Evolutionary conservation across 108 stramenopile genomes (phyloP).

Genomic region (Nitzschia putrida): DNA sequence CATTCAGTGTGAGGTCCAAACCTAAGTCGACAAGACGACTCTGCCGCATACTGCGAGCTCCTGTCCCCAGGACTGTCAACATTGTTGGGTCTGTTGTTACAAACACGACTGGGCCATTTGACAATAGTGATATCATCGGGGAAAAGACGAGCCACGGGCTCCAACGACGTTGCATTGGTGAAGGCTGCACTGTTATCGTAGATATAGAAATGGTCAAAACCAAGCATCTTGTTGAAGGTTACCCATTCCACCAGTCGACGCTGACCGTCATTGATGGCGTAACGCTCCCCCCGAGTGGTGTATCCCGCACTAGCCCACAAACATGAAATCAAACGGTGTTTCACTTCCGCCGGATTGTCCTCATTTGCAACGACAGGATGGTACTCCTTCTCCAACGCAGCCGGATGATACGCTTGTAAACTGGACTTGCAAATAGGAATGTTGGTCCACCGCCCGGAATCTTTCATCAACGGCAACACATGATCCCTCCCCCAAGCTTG

Average conservation of each 20-base stretch:
- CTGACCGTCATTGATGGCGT: conserved; percentile 71
- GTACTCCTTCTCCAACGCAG: not conserved
- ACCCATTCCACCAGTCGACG: conserved; percentile 84
- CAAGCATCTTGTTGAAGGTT: conserved; percentile 67
- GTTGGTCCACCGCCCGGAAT: conserved; percentile 87
- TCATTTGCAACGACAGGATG: not conserved
- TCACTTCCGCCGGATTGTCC: conserved; percentile 33
- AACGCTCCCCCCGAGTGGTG: conserved; percentile 67
- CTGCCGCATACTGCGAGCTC: conserved; percentile 85
- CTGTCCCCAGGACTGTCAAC: conserved; percentile 64
- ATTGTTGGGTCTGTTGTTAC: conserved; percentile 78
- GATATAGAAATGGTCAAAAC: conserved; percentile 84
- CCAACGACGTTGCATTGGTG: conserved; percentile 62
- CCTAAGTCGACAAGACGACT: conserved; percentile 76
- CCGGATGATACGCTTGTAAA: conserved; percentile 46
- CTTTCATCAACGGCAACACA: conserved; percentile 67
- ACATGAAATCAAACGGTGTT: conserved; percentile 76
- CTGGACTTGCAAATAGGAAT: conserved; percentile 70
- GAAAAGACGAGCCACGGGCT: conserved; percentile 70
- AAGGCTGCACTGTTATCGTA: conserved; percentile 86
- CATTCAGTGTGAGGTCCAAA: conserved; percentile 83
- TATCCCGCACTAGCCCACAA: conserved; percentile 84
- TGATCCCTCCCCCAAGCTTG: conserved; percentile 73
- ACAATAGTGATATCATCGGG: conserved; percentile 71
- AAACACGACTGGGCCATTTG: conserved; percentile 80